Base-by-base conservation (phyloP, 768 basidiomycete genomes). In the Suillus sp. region DNA sequence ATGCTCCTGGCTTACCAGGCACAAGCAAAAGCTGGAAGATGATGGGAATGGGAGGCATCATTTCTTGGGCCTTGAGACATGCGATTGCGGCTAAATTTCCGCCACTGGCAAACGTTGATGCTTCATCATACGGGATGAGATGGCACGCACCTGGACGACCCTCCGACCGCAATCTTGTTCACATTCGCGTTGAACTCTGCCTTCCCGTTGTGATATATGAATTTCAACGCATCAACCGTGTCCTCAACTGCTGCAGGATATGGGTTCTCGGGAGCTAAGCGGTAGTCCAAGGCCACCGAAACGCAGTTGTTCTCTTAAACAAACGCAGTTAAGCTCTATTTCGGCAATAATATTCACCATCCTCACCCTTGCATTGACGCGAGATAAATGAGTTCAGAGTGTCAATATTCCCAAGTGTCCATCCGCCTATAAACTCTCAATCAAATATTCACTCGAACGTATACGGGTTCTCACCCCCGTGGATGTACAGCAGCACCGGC, bases 201-300 rank as follows among this genome's bases (percentile, higher is more conserved):
- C 50, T 75, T 74, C 1, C 85, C 89, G 25, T 86, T 70, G 34
- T 71, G 68, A 62, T 82, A 68, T 3, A 88, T 81, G 88, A 89
- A 92, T 50, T 83, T 72, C 3, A 92, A 76, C 3, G 89, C 78
- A 45, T 88, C 88, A n/a, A 89, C 70, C 0, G 88, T 85, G 67
- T 91, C 90, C 27, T 89, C 84, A 0, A 90, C 86, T 0, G 90
- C 90, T 2, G 86, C 83, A 3, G 90, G 91, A 65, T 89, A 91
- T 8, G 83, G 83, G 61, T 87, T 63, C 67, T 92, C 91, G 0
- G 91, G 91, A 0, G 85, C 89, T 11, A 91, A 80, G 3, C 89
- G 84, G 68, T 92, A 91, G 69, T 90, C 85, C 18, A 92, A 87
- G 4, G 84, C 84, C 3, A 89, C 74, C 2, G 87, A 84, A 3